Evolutionary conservation across 2,329 filamentous ascomycete genomes (phyloP).

Genomic region (Aspergillus terreus): DNA sequence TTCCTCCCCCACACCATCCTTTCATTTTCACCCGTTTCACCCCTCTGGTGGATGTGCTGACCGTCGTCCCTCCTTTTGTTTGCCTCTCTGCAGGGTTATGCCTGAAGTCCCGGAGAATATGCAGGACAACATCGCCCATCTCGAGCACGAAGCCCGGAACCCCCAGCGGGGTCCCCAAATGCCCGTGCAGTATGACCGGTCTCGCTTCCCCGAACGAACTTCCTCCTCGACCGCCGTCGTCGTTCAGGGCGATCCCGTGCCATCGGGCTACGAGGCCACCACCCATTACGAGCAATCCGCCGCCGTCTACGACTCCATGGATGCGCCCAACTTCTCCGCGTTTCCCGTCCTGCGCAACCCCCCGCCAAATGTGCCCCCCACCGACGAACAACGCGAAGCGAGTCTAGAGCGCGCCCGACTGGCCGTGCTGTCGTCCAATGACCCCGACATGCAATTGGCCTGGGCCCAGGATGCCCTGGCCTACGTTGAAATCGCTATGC

Average conservation of each 20-base stretch:
- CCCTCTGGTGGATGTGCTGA: slow-evolving; percentile 20
- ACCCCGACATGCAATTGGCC: slow-evolving; percentile 91
- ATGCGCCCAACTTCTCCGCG: slow-evolving; percentile 77
- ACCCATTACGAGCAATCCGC: slow-evolving; percentile 50
- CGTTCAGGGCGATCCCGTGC: slow-evolving; percentile 26
- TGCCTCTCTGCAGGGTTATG: slow-evolving; percentile 64
- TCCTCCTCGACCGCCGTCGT: slow-evolving; percentile 27
- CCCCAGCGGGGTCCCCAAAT: slow-evolving; percentile 43
- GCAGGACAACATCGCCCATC: slow-evolving; percentile 85
- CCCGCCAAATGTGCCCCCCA: slow-evolving; percentile 85
- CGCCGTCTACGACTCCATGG: slow-evolving; percentile 48
- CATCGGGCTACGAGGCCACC: slow-evolving; percentile 34
- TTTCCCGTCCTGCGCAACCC: slow-evolving; percentile 79
- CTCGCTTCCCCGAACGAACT: slow-evolving; percentile 34
- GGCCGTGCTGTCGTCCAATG: slow-evolving; percentile 84
- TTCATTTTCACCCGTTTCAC: not conserved
- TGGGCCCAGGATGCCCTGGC: slow-evolving; percentile 92
- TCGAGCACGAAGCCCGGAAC: slow-evolving; percentile 70
- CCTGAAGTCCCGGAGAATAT: slow-evolving; percentile 95
- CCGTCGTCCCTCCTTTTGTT: slow-evolving; percentile 3
- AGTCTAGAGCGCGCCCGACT: slow-evolving; percentile 80
- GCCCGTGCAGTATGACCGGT: slow-evolving; percentile 28
- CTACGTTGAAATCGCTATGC: slow-evolving; percentile 79
- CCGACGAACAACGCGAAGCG: slow-evolving; percentile 89
- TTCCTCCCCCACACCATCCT: not conserved